phyloP scores from a whole-genome alignment of 148 eudicot genomes.

The Rhododendron simsii region DNA sequence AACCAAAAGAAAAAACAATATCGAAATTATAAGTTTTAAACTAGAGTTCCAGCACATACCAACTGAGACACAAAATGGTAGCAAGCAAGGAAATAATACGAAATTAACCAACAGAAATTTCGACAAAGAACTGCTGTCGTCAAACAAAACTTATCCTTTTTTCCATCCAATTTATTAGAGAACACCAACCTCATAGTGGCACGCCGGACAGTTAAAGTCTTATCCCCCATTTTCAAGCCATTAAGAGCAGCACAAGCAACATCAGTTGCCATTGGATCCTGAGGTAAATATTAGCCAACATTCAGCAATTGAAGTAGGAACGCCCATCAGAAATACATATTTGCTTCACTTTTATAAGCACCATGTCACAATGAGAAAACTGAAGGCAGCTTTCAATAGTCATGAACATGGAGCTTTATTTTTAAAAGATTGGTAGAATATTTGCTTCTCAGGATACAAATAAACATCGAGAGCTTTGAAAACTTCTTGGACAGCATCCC shows the following conservation, averaged over 20 bases:
- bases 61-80: background rate
- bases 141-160: background rate
- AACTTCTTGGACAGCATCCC: background rate
- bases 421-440: background rate
- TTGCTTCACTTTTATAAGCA: background rate
- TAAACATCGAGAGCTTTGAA: background rate
- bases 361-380: background rate
- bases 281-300: slow-evolving; percentile 4
- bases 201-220: slow-evolving; percentile 84
- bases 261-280: slow-evolving; percentile 87
- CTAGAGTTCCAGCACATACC: background rate
- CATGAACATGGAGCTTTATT: background rate
- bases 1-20: background rate
- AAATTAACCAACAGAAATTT: background rate
- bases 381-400: slow-evolving; percentile 3
- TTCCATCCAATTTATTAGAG: background rate
- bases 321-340: background rate
- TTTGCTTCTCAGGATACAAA: background rate
- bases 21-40: background rate
- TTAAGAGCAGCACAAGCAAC: slow-evolving; percentile 93
- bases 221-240: slow-evolving; percentile 97
- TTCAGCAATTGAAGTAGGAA: background rate
- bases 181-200: slow-evolving; percentile 69
- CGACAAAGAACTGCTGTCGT: background rate
- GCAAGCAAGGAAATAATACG: background rate